Evolutionary conservation across 148 eudicot genomes (phyloP).

Genomic region (Arbutus unedo): DNA sequence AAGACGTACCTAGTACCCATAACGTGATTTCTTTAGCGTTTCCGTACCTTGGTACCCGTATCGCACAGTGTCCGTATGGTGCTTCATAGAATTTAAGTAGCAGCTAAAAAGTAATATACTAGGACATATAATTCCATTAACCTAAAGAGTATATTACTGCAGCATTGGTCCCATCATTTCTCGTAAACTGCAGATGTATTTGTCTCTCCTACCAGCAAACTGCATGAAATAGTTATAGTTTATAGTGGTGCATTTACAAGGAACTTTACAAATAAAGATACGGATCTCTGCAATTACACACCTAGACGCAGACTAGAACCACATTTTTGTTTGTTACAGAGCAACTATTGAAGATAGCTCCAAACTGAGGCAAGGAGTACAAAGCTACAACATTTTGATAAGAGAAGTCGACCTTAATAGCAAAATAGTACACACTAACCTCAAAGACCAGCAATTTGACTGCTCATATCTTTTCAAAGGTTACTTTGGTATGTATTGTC

Average conservation of each 20-base stretch:
- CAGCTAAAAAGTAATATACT: background rate
- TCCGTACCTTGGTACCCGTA: too few species aligned
- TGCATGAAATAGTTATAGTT: background rate
- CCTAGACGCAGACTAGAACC: background rate
- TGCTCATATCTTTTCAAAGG: background rate
- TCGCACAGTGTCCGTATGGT: too few species aligned
- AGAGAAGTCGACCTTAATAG: background rate
- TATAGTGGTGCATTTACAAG: background rate
- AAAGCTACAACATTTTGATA: background rate
- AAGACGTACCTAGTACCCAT: too few species aligned
- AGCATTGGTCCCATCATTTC: background rate
- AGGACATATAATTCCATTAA: background rate
- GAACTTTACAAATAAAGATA: background rate
- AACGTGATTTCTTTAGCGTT: too few species aligned
- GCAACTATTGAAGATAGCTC: background rate
- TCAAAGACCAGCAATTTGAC: background rate
- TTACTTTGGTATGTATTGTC: background rate
- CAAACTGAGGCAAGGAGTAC: background rate
- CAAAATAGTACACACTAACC: background rate
- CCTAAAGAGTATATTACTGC: background rate
- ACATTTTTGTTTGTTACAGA: background rate
- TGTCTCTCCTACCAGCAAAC: background rate
- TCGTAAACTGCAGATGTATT: background rate
- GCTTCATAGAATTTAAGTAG: background rate
- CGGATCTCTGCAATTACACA: background rate